Percentiles rank a stretch among this genome's conserved stretches.
phyloP scores from a whole-genome alignment of 225 moss, liverwort and hornwort genomes.

The Bryum argenteum region DNA sequence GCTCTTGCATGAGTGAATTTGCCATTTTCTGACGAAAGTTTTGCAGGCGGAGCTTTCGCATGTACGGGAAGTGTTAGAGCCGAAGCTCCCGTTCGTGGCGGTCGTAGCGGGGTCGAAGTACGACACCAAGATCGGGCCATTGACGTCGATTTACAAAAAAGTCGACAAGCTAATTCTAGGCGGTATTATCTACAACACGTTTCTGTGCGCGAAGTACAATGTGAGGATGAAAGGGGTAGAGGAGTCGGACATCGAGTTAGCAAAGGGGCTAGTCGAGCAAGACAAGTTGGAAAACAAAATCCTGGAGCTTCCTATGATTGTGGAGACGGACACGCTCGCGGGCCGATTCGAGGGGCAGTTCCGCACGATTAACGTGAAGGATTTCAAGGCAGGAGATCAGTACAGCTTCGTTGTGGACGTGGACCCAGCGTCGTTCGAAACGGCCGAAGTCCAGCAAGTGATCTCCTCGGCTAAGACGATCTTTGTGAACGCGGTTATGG shows the following conservation, averaged over 20 bases:
- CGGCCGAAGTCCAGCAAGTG: conserved; percentile 41
- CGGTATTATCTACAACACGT: conserved; percentile 92
- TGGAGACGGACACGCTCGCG: conserved; percentile 73
- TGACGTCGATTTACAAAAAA: conserved; percentile 78
- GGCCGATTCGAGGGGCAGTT: conserved; percentile 72
- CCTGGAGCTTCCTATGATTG: conserved; percentile 67
- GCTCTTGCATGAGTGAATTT: not conserved
- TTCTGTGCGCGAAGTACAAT: conserved; percentile 82
- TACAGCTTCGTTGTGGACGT: conserved; percentile 79
- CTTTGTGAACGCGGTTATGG: conserved; percentile 91
- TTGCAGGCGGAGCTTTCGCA: conserved; percentile 77
- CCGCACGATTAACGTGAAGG: conserved; percentile 67
- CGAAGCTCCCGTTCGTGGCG: conserved; percentile 74
- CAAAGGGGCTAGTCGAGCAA: conserved; percentile 75
- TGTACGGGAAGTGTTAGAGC: conserved; percentile 73
- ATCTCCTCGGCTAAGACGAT: conserved; percentile 68
- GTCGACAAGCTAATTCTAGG: conserved; percentile 77
- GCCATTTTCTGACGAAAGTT: conserved; percentile 12
- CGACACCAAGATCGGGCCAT: conserved; percentile 87
- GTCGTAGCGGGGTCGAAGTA: conserved; percentile 91
- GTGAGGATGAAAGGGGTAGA: conserved; percentile 79
- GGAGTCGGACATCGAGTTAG: conserved; percentile 85
- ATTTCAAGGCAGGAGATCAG: conserved; percentile 65
- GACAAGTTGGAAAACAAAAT: conserved; percentile 79
- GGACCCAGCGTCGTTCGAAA: conserved; percentile 66